A percentile compares a stretch with the other conserved stretches of the same genome.
These are phyloP conservation scores for Rhodotorula kratochvilovae DNA, from an alignment of 768 basidiomycete species.

Conservation along the genomic window DNA sequence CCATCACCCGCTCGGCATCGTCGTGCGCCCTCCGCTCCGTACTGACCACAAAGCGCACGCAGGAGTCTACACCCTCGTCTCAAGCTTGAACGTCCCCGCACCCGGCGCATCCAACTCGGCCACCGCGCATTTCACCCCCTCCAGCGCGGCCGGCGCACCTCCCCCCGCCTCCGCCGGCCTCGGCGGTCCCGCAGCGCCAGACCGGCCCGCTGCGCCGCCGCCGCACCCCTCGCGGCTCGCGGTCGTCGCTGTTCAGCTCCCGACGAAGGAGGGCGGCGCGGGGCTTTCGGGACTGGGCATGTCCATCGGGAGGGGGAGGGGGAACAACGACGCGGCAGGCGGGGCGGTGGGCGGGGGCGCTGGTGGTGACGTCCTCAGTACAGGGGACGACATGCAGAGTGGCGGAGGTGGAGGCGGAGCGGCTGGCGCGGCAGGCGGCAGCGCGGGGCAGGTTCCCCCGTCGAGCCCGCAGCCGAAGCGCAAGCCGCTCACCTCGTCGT, in stretches of 20 bases:
- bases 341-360: background rate
- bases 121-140: conserved; percentile 49
- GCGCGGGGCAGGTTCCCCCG: background rate
- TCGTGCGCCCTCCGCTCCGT: fast-evolving
- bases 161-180: conserved; percentile 45
- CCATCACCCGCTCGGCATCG: background rate
- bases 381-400: background rate
- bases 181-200: background rate
- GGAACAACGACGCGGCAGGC: background rate
- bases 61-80: conserved; percentile 35
- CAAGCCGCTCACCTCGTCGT: conserved; percentile 23
- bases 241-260: conserved; percentile 19
- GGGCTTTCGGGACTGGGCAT: conserved; percentile 16
- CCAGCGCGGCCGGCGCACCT: conserved; percentile 47
- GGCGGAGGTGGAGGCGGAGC: background rate
- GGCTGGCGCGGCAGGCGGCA: background rate
- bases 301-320: conserved; percentile 26
- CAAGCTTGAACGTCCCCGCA: background rate
- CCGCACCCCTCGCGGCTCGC: conserved; percentile 10
- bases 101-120: conserved; percentile 43
- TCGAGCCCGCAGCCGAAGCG: conserved; percentile 21
- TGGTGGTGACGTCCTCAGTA: background rate
- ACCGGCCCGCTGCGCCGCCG: conserved; percentile 19
- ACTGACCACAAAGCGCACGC: background rate
- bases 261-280: background rate